A percentile compares a stretch with the other conserved stretches of the same genome.
Conservation (phyloP, 176 grass and related monocot species). For the Poa annua region DNA sequence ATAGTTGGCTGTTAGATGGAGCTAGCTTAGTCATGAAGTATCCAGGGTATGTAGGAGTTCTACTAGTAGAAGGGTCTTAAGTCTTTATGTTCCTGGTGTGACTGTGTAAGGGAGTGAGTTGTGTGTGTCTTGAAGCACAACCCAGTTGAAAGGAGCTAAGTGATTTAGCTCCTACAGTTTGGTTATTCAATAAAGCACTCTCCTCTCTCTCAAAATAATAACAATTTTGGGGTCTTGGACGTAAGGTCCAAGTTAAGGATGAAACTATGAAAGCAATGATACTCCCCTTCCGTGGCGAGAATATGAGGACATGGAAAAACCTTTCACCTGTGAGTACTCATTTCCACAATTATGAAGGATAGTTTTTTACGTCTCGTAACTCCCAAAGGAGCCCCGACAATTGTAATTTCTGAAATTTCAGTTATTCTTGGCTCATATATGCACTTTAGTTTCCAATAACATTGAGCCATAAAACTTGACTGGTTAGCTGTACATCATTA, state of each 20-base stretch:
- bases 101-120: no score
- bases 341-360: not conserved
- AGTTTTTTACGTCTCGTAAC: not conserved
- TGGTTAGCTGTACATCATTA: slow-evolving; percentile 15
- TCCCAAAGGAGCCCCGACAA: not conserved
- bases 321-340: not conserved
- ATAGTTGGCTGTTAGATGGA: no score
- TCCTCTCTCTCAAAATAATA: not conserved
- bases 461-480: not conserved
- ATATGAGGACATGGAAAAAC: not conserved
- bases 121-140: no score
- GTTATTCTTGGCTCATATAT: slow-evolving; percentile 1
- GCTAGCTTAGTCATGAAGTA: no score
- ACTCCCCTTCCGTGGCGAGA: not conserved
- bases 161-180: not conserved
- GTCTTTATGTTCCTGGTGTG: no score
- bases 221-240: not conserved
- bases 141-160: no score
- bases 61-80: no score
- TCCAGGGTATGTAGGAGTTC: no score
- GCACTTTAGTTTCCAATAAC: not conserved
- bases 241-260: slow-evolving; percentile 9
- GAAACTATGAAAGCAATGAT: not conserved
- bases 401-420: not conserved
- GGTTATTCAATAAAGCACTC: not conserved